Evolutionary conservation across 768 basidiomycete genomes (phyloP).

Genomic region (Lactarius deliciosus): DNA sequence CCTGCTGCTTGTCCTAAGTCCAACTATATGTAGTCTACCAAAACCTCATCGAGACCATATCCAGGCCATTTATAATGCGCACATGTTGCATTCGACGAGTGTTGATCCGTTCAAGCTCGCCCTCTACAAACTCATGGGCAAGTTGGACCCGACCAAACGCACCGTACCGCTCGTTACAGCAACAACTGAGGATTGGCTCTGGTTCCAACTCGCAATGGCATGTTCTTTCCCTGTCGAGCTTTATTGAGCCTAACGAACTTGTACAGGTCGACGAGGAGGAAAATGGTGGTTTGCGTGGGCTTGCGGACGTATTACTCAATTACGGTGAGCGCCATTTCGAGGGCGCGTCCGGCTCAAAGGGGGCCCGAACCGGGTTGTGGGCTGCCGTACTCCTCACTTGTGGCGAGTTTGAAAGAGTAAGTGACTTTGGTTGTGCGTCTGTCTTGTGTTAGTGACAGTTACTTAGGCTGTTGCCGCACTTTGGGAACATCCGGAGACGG

Average conservation of each 20-base stretch:
- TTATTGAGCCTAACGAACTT: conserved; percentile 12
- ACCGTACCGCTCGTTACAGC: conserved; percentile 81
- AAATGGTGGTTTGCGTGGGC: conserved; percentile 66
- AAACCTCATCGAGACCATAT: conserved; percentile 79
- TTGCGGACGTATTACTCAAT: conserved; percentile 72
- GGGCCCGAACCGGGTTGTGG: conserved; percentile 68
- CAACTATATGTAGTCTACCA: conserved; percentile 49
- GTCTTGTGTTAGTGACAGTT: background rate
- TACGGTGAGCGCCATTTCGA: conserved; percentile 86
- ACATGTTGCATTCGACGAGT: conserved; percentile 84
- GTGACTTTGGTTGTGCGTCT: conserved; percentile 30
- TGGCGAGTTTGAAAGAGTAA: conserved; percentile 90
- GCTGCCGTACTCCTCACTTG: conserved; percentile 83
- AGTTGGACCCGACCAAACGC: conserved; percentile 78
- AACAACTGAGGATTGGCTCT: conserved; percentile 97
- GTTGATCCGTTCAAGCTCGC: conserved; percentile 96
- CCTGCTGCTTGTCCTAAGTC: background rate
- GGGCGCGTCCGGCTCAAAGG: conserved; percentile 57
- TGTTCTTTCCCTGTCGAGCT: conserved; percentile 18
- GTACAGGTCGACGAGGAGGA: conserved; percentile 77
- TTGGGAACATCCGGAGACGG: conserved; percentile 82
- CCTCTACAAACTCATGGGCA: conserved; percentile 92
- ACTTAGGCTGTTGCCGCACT: conserved; percentile 83
- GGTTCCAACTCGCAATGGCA: conserved; percentile 93
- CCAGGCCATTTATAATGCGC: conserved; percentile 76